These are phyloP conservation scores for Brassica rapa DNA, from an alignment of 345 rosid genomes.

Conservation along the genomic window DNA sequence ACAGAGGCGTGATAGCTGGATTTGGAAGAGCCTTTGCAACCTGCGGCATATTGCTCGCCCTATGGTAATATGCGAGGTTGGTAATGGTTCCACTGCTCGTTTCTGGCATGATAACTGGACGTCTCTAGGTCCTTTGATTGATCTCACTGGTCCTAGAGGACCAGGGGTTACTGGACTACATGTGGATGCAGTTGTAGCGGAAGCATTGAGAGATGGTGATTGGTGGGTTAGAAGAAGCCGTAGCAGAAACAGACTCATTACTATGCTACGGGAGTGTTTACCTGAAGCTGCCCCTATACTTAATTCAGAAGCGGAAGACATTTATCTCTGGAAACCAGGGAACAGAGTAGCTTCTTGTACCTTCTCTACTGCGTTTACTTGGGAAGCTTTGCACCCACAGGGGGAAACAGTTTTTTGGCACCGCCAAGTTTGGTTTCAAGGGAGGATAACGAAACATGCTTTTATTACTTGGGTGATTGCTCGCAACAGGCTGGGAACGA, in stretches of 20 bases:
- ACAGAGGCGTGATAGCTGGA: not conserved
- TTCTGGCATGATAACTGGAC: too few relatives aligned
- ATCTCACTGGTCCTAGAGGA: too few relatives aligned
- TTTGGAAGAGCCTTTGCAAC: not conserved
- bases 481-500: not conserved
- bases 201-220: too few relatives aligned
- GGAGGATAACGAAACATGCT: not conserved
- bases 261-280: too few relatives aligned
- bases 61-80: not conserved
- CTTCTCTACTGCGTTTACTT: not conserved
- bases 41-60: not conserved
- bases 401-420: not conserved
- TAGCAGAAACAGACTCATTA: too few relatives aligned
- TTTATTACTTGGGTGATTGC: not conserved
- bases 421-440: not conserved
- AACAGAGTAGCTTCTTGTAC: not conserved
- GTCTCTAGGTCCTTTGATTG: too few relatives aligned
- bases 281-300: too few relatives aligned
- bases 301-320: not conserved
- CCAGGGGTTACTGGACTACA: too few relatives aligned
- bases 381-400: not conserved
- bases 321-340: not conserved
- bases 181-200: too few relatives aligned
- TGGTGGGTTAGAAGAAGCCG: too few relatives aligned
- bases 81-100: not conserved